Base-by-base conservation (phyloP, 129 eudicot genomes). In the Flaveria linearis region DNA sequence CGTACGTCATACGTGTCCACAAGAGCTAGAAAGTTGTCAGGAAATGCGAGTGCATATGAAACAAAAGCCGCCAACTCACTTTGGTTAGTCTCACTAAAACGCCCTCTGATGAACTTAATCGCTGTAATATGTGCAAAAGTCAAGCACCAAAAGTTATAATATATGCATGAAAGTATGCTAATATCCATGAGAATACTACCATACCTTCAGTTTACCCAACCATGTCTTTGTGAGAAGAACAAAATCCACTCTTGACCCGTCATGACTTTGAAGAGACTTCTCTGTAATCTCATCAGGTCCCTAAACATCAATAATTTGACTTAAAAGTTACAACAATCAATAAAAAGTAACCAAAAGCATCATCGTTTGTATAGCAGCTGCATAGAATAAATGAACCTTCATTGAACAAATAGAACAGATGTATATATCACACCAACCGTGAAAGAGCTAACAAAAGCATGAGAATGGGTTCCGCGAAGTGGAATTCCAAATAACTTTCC, bases 1-100 rank as follows among this genome's bases (percentile, higher is more conserved):
- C 96, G 87, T 89, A 94, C 99, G 74, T 94, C 99, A 80, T 94
- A 94, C 2, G 99, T 94, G 84, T 94, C 99, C 63, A 94, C 99
- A 68, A 94, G 92, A 65, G 99, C 99, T 73, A 94, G 83, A 77
- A 94, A 94, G 80, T 82, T 89, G 65, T 84, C 62, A 1, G 99
- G 97, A 76, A 94, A 94, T 47, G 99, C 99, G 26, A 94, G 80
- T 28, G 99, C 99, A 74, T 94, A 94, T 46, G 99, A 94, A 68
- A 84, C 84, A 76, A 94, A 94, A 76, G 99, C 99, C 62, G 96
- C 97, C 66, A 94, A 80, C 86, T 94, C 99, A 70, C 99, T 94
- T 78, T 85, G 96, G 76, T 94, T 94, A 46, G 99, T 94, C 82
- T 91, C 97, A 57, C 93, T 90, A 76, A 91, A 60, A 86, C 83